Evolutionary conservation across 2,329 filamentous ascomycete genomes (phyloP), one percentile per base, ranked within the genome.

Genomic region (Epichloe scottii): DNA sequence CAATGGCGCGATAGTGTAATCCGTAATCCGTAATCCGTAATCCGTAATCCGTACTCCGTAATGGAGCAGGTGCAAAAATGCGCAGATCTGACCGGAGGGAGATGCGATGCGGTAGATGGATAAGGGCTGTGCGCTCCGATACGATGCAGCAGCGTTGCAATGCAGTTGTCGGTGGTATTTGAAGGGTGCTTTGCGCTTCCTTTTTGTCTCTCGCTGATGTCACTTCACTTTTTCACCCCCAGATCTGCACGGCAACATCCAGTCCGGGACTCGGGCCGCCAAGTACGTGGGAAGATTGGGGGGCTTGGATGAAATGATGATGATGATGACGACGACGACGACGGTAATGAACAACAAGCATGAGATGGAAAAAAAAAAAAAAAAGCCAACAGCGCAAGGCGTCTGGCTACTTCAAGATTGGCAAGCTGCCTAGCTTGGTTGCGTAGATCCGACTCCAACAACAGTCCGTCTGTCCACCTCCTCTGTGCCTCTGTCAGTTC

Each of bases 181-280:
- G 35, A 38, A 14, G 12, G 12, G 35, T 21, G 30, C 10, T 37
- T 48, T 34, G 17, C 44, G 19, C 23, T 50, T 39, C 15, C 23
- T 11, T 38, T 44, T 17, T 44, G 21, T 40, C 21, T 38, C 46
- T 44, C 37, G 40, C 41, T 45, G 50, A 49, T 48, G 46, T 46
- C 48, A 45, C 38, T 42, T 42, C 11, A 26, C 23, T n/a, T 33
- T 38, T 50, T 12, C 26, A 47, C 14, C 43, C 19, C 26, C 44
- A 42, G 49, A 35, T 38, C 33, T 51, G 49, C 23, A 37, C 34
- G 30, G 35, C 46, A 48, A 14, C 33, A 35, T 19, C 23, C 23
- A 46, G 39, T 26, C 21, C 17, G 39, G 39, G 39, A 19, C 39
- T 11, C 4, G 39, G 17, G 39, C 39, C 39, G 17, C n/a, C 5